Evolutionary conservation across 805 yeast genomes (phyloP).

Genomic region (Starmerella sp.): DNA sequence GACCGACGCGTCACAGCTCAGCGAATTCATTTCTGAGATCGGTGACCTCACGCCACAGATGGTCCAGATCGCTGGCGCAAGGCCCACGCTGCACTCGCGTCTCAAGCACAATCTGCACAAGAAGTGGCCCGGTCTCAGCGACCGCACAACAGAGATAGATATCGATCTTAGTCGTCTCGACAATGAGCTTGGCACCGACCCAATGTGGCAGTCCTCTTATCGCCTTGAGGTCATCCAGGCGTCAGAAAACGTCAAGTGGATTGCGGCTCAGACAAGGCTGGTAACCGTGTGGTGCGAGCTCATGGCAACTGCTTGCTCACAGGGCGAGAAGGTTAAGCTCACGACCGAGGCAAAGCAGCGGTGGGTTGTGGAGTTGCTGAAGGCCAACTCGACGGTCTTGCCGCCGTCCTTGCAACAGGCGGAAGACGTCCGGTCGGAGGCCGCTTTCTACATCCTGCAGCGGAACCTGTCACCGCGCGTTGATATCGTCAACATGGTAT

Average conservation of each 20-base stretch:
- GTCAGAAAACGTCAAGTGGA: neutral
- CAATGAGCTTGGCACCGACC: conserved; percentile 5
- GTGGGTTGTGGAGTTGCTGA: conserved; percentile 9
- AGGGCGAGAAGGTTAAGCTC: neutral
- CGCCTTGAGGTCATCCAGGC: conserved; percentile 14
- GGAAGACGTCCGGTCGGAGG: conserved; percentile 12
- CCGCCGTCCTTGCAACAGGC: conserved; percentile 9
- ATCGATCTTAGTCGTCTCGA: conserved; percentile 20
- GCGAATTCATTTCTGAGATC: neutral
- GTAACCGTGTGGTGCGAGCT: conserved; percentile 12
- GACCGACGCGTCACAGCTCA: neutral
- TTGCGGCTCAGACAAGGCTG: conserved; percentile 6
- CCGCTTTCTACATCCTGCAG: conserved; percentile 10
- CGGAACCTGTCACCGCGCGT: conserved; percentile 4
- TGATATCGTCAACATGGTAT: conserved; percentile 2
- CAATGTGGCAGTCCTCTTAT: conserved; percentile 11
- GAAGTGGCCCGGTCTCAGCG: conserved; percentile 11
- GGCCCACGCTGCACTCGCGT: conserved; percentile 19
- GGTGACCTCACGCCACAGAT: conserved; percentile 12
- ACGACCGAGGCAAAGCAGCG: neutral
- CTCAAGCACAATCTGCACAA: conserved; percentile 4
- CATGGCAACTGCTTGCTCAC: neutral
- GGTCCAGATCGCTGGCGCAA: conserved; percentile 20
- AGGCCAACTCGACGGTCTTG: conserved; percentile 5
- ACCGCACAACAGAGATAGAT: neutral